Conservation (phyloP, 2,329 filamentous ascomycete genomes). For the Pseudopyrenochaeta lycopersici region DNA sequence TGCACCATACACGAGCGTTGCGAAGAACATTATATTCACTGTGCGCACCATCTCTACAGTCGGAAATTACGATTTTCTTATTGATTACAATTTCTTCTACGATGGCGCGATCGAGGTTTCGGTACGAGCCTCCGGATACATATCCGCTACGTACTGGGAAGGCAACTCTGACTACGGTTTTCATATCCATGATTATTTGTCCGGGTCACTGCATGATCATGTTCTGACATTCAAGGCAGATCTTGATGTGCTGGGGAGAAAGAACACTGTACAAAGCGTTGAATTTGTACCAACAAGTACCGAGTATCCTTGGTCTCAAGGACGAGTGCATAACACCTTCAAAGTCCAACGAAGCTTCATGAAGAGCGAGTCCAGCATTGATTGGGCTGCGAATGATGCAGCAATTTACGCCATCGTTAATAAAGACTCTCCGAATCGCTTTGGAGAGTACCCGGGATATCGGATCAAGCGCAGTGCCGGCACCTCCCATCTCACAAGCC, state of each 20-base stretch:
- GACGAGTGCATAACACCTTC: slow-evolving; percentile 62
- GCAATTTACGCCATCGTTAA: slow-evolving; percentile 62
- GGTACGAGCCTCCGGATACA: slow-evolving; percentile 40
- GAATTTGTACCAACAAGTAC: slow-evolving; percentile 54
- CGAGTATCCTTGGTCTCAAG: slow-evolving; percentile 61
- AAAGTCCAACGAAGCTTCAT: slow-evolving; percentile 56
- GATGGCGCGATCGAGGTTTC: slow-evolving; percentile 38
- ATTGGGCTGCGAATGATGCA: slow-evolving; percentile 60
- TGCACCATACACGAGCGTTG: slow-evolving; percentile 35
- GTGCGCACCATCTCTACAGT: slow-evolving; percentile 61
- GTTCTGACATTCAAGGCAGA: slow-evolving; percentile 55
- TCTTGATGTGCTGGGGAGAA: slow-evolving; percentile 47
- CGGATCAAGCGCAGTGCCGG: slow-evolving; percentile 55
- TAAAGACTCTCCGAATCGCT: slow-evolving; percentile 57
- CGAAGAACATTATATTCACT: slow-evolving; percentile 49
- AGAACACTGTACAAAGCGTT: slow-evolving; percentile 47
- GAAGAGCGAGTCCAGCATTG: slow-evolving; percentile 46
- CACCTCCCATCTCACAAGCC: slow-evolving; percentile 53
- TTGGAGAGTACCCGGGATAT: slow-evolving; percentile 64
- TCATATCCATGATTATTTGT: slow-evolving; percentile 49
- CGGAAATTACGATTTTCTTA: slow-evolving; percentile 49
- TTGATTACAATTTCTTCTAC: slow-evolving; percentile 38
- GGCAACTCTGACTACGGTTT: slow-evolving; percentile 48
- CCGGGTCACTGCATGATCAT: slow-evolving; percentile 49
- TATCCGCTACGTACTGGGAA: slow-evolving; percentile 35